Evolutionary conservation across 176 grass and related monocot genomes (phyloP), one percentile per base, ranked within the genome.

Genomic region (Oropetium thomaeum): DNA sequence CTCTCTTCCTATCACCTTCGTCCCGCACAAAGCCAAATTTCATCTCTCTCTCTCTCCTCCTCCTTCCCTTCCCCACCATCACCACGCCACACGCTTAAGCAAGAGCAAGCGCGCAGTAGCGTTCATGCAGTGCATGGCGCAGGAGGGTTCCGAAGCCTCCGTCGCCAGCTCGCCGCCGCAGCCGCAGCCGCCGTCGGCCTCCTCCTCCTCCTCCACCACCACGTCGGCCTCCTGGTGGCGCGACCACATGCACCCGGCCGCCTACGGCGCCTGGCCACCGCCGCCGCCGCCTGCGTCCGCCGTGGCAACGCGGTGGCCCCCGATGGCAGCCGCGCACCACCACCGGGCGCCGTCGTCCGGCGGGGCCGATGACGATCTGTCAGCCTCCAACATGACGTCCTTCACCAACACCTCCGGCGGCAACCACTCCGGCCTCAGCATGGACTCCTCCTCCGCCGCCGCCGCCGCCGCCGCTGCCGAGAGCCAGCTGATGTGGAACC

Each of bases 401-500:
- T 80, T 84, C 76, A 78, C 89, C 78, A 77, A 82, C 73, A 78
- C 81, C 31, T 83, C 86, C 66, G 45, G 75, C 62, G 54, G 59
- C 72, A 88, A 84, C 85, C 73, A 79, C 60, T 73, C 87, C 35
- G 86, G 90, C 40, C 51, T 97, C 87, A 89, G 69, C 88, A 85
- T 93, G 71, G 90, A 91, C 28, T 88, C 87, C n/a, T 84, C 85
- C 27, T 38, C 71, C 5, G 70, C 81, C 3, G 79, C 74, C 27
- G 54, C 88, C 0, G 61, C 74, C n/a, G 82, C 69, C 54, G 58
- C 25, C 10, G 71, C 72, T 62, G 75, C 67, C 27, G 87, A 97
- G 85, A 93, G 82, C 89, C 82, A 97, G 74, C 76, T 93, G n/a
- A n/a, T n/a, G 32, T 97, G 90, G 93, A 97, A 76, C 74, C 93